A percentile compares a stretch with the other conserved stretches of the same genome.
phyloP scores from a whole-genome alignment of 1,284 basidiomycete genomes.

The Naganishia sp. region DNA sequence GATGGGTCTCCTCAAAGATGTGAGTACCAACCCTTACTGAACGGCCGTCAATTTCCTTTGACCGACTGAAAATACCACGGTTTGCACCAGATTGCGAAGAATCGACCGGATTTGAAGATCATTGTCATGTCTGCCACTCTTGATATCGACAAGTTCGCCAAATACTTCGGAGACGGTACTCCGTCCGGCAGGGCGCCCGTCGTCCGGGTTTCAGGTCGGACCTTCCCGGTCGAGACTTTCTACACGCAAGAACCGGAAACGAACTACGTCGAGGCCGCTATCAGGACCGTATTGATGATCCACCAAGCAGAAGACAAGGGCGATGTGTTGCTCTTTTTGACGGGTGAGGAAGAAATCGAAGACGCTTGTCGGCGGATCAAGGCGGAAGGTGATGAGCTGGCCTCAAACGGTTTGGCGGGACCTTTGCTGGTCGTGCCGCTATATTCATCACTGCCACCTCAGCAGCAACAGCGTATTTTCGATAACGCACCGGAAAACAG shows the following conservation, averaged over 20 bases:
- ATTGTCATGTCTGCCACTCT: conserved; percentile 99
- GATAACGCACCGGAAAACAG: conserved; percentile 73
- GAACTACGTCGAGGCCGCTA: conserved; percentile 96
- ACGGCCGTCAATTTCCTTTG: background rate
- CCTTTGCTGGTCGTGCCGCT: conserved; percentile 86
- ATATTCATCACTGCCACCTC: conserved; percentile 88
- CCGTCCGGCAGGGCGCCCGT: conserved; percentile 68
- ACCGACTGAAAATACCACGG: background rate
- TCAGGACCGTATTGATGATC: conserved; percentile 95
- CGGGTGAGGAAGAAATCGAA: conserved; percentile 98
- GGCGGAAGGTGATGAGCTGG: conserved; percentile 78
- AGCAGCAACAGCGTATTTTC: conserved; percentile 94
- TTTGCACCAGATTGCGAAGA: conserved; percentile 66
- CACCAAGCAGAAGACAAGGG: conserved; percentile 93
- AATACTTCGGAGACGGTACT: conserved; percentile 76
- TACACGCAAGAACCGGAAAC: conserved; percentile 95
- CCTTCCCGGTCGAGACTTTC: conserved; percentile 92
- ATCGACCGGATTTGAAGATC: conserved; percentile 87
- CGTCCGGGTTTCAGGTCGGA: conserved; percentile 94
- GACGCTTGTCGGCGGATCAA: conserved; percentile 94
- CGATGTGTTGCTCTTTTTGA: conserved; percentile 91
- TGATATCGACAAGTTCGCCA: conserved; percentile 94
- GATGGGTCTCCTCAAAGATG: conserved; percentile 79
- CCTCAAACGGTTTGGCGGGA: conserved; percentile 72
- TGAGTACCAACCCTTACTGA: conserved; percentile 35